Percentiles rank a stretch among this genome's conserved stretches.
These are phyloP conservation scores for Sonneratia caseolaris DNA, from an alignment of 345 rosid genomes.

Conservation along the genomic window DNA sequence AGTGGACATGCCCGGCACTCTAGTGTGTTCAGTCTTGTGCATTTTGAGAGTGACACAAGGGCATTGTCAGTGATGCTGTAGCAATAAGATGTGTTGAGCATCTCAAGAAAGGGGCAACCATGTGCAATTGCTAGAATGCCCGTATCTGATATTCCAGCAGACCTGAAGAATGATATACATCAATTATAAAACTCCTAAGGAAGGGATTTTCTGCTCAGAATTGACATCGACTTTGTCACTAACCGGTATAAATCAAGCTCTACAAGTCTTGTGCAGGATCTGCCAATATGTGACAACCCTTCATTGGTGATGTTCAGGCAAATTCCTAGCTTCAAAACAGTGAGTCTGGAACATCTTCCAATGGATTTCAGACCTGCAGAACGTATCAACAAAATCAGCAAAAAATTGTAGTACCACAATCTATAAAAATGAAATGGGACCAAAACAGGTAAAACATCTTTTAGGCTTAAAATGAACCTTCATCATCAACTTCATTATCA, in stretches of 20 bases:
- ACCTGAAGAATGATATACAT: conserved; percentile 29
- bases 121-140: conserved; percentile 44
- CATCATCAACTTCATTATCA: conserved; percentile 61
- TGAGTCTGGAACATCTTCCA: conserved; percentile 41
- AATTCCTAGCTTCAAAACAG: conserved; percentile 50
- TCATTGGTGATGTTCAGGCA: conserved; percentile 50
- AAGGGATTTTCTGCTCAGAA: neutral
- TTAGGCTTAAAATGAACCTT: conserved; percentile 30
- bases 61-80: conserved; percentile 40
- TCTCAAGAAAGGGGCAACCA: conserved; percentile 46
- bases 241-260: conserved; percentile 74
- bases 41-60: conserved; percentile 40
- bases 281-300: conserved; percentile 44
- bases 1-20: conserved; percentile 63
- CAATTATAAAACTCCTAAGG: neutral
- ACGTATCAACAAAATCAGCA: conserved; percentile 6
- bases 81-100: conserved; percentile 50
- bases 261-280: conserved; percentile 38
- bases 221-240: neutral
- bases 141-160: conserved; percentile 39
- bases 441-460: neutral
- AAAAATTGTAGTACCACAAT: neutral
- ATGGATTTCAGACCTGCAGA: conserved; percentile 55
- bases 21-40: conserved; percentile 32
- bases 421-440: neutral